Evolutionary conservation across 768 basidiomycete genomes (phyloP), one percentile per base, ranked within the genome.

Genomic region (Steccherinum ochraceum): DNA sequence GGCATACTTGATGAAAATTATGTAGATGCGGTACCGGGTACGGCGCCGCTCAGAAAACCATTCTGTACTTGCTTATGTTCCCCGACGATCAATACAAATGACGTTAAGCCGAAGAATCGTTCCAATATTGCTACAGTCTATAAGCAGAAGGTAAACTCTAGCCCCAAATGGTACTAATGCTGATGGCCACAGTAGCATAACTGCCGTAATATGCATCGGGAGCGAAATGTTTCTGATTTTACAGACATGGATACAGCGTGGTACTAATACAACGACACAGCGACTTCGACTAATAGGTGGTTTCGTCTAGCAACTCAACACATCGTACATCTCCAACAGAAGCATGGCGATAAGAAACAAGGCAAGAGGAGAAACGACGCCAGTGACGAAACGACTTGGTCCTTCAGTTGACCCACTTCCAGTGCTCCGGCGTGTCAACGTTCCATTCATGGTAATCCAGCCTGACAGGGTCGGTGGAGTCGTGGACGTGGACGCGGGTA

Each of bases 351-450:
- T n/a, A n/a, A 35, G 30, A 16, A 16, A 35, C 7, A 35, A 7
- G 16, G 30, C 30, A 35, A 7, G 16, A 7, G 30, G 7, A 7
- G 16, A 7, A 35, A 35, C 7, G 16, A 35, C 30, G 30, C 30
- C 16, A 35, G 30, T 16, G 30, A 35, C 30, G 30, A 35, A 35
- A 35, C 30, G 30, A 35, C 7, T 35, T 7, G 7, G 16, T 35
- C 30, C 30, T 10, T 43, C 41, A 52, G 18, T 56, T 52, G 13
- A 53, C 56, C 56, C 56, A 56, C 40, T 45, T 27, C 56, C 56
- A 56, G 30, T 43, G 45, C 26, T 20, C 21, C 25, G 45, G 52
- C 41, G n/a, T 26, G 18, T 53, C 56, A 1, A 51, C 52, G 35
- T 51, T 54, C 52, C 56, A 56, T 39, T 54, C 48, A 16, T 25